A percentile compares a stretch with the other conserved stretches of the same genome.
Evolutionary conservation across 1,139 yeast genomes (phyloP).

Genomic region (Pichia kudriavzevii): DNA sequence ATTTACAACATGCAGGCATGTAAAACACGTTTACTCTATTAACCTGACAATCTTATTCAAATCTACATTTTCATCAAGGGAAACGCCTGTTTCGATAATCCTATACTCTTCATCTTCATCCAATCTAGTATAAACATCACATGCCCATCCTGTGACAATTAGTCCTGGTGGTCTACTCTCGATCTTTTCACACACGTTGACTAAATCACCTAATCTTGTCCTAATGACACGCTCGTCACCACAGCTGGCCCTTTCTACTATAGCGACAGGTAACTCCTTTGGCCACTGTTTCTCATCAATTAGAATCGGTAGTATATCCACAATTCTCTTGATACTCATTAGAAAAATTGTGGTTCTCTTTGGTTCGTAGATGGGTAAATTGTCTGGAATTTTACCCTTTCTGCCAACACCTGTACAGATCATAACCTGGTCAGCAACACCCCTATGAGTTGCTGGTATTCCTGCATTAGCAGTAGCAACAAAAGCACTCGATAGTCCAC

Average conservation of each 20-base stretch:
- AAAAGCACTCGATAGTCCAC: conserved; percentile 87
- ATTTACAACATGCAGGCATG: no score
- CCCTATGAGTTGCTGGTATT: conserved; percentile 89
- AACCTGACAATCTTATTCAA: conserved; percentile 50
- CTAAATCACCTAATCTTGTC: conserved; percentile 59
- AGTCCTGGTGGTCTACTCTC: conserved; percentile 95
- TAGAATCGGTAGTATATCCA: conserved; percentile 56
- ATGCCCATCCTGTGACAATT: conserved; percentile 74
- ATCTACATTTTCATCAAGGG: conserved; percentile 66
- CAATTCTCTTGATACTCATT: conserved; percentile 84
- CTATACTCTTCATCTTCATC: conserved; percentile 29
- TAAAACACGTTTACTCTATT: conserved; percentile 6
- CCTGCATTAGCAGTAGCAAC: conserved; percentile 83
- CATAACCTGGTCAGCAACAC: conserved; percentile 85
- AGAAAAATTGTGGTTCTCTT: conserved; percentile 79
- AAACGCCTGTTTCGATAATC: conserved; percentile 48
- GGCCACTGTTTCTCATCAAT: conserved; percentile 54
- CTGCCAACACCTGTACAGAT: conserved; percentile 95
- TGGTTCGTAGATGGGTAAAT: conserved; percentile 63
- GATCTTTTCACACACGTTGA: conserved; percentile 65
- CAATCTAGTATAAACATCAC: conserved; percentile 45
- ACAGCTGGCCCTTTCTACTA: conserved; percentile 87
- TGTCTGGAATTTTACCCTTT: conserved; percentile 66
- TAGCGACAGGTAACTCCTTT: conserved; percentile 64
- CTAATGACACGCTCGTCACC: conserved; percentile 86